Percentiles rank a stretch among this genome's conserved stretches.
These are phyloP conservation scores for Lactuca sativa DNA, from an alignment of 129 eudicot species.

Conservation along the genomic window DNA sequence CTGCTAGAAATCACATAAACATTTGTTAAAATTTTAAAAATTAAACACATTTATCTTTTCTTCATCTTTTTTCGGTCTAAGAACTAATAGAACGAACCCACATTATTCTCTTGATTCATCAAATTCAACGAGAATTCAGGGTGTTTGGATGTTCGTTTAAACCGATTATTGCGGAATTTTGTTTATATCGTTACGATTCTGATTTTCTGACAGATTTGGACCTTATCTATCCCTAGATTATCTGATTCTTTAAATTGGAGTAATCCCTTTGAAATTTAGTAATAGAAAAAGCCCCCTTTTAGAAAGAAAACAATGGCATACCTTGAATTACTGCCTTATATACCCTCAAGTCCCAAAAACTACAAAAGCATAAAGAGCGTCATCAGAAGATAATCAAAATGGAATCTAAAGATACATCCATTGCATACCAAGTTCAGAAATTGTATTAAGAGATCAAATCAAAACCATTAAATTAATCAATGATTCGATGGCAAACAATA, in stretches of 20 bases:
- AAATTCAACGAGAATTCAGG: not conserved
- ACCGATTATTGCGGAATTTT: not conserved
- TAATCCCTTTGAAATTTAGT: not conserved
- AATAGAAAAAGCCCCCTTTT: not conserved
- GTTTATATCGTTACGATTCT: not conserved
- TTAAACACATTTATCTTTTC: conserved; percentile 18
- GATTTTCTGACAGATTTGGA: not conserved
- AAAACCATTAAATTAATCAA: conserved; percentile 8
- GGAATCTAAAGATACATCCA: conserved; percentile 16
- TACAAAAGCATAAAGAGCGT: conserved; percentile 27
- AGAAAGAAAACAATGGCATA: conserved; percentile 14
- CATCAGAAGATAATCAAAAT: conserved; percentile 13
- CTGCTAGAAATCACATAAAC: conserved; percentile 43
- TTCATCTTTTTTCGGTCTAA: not conserved
- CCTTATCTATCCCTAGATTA: not conserved
- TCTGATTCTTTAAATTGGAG: not conserved
- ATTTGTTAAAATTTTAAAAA: conserved; percentile 25
- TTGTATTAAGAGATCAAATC: not conserved
- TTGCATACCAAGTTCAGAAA: conserved; percentile 13
- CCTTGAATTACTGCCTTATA: conserved; percentile 23
- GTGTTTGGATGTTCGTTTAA: conserved; percentile 3
- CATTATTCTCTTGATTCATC: conserved; percentile 1
- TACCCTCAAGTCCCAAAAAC: conserved; percentile 22
- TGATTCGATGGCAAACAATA: conserved; percentile 3
- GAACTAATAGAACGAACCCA: not conserved